A percentile compares a stretch with the other conserved stretches of the same genome.
Conservation (phyloP, 805 yeast species). For the Schwanniomyces yamadae region DNA sequence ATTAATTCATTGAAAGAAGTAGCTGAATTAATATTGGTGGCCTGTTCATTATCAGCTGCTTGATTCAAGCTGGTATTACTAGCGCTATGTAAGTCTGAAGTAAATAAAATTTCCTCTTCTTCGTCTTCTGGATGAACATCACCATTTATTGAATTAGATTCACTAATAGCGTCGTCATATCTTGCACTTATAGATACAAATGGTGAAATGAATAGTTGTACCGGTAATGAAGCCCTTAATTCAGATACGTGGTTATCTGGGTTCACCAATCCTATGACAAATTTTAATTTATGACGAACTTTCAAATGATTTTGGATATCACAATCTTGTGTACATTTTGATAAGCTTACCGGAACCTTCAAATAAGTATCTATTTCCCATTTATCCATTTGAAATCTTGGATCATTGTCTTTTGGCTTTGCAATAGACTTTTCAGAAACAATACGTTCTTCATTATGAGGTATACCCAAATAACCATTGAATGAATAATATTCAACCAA, state of each 20-base stretch:
- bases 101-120: conserved; percentile 31
- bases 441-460: conserved; percentile 60
- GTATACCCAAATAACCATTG: conserved; percentile 56
- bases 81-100: conserved; percentile 17
- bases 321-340: conserved; percentile 85
- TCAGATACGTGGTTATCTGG: conserved; percentile 94
- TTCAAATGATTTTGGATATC: conserved; percentile 66
- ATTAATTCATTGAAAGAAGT: conserved; percentile 43
- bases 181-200: conserved; percentile 69
- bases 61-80: conserved; percentile 25
- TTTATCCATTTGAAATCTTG: conserved; percentile 45
- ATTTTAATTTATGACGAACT: conserved; percentile 85
- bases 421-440: conserved; percentile 50
- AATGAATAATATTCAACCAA: conserved; percentile 67
- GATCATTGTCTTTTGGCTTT: conserved; percentile 43
- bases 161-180: conserved; percentile 20
- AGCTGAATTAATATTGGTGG: conserved; percentile 27
- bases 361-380: conserved; percentile 74
- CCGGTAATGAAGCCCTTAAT: conserved; percentile 84
- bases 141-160: neutral
- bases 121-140: conserved; percentile 8
- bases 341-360: conserved; percentile 68
- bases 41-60: conserved; percentile 5
- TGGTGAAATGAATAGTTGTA: conserved; percentile 73
- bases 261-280: conserved; percentile 73